A percentile compares a stretch with the other conserved stretches of the same genome.
phyloP scores from a whole-genome alignment of 2,329 filamentous ascomycete species.

The Coleophoma crateriformis region DNA sequence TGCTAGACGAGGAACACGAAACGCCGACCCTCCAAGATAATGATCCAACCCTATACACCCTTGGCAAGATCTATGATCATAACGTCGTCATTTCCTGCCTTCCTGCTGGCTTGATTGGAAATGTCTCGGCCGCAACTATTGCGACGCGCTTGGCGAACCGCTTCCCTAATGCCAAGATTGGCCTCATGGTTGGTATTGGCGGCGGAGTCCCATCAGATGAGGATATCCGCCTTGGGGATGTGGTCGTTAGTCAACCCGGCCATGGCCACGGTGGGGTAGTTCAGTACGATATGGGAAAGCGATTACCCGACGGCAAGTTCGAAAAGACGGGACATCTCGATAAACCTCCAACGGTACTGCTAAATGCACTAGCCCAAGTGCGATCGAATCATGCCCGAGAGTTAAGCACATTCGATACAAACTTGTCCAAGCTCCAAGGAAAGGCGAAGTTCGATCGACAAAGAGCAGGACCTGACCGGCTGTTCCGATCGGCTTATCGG shows the following conservation, averaged over 20 bases:
- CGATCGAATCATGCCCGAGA: no score
- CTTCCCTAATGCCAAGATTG: constrained; percentile 22
- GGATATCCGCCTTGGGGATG: constrained; percentile 24
- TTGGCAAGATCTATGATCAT: constrained; percentile 23
- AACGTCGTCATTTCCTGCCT: constrained; percentile 28
- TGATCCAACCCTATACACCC: no score
- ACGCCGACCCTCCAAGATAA: no score
- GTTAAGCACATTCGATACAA: constrained; percentile 4
- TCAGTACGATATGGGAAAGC: constrained; percentile 14
- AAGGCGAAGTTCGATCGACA: no score
- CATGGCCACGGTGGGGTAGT: constrained; percentile 7
- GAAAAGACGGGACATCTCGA: constrained; percentile 3
- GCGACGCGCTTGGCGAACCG: no score
- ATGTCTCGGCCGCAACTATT: constrained; percentile 26
- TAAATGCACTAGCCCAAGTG: constrained; percentile 4
- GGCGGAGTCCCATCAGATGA: constrained; percentile 12
- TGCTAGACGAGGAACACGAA: no score
- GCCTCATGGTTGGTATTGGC: constrained; percentile 36
- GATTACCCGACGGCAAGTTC: constrained; percentile 2
- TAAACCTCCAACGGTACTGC: constrained; percentile 5
- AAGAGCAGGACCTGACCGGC: no score
- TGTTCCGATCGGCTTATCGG: no score
- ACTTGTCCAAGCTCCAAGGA: no score
- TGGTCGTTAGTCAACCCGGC: constrained; percentile 17
- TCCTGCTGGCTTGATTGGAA: constrained; percentile 26